phyloP scores from a whole-genome alignment of 2,329 filamentous ascomycete species.

The Ophiostoma novo-ulmi region DNA sequence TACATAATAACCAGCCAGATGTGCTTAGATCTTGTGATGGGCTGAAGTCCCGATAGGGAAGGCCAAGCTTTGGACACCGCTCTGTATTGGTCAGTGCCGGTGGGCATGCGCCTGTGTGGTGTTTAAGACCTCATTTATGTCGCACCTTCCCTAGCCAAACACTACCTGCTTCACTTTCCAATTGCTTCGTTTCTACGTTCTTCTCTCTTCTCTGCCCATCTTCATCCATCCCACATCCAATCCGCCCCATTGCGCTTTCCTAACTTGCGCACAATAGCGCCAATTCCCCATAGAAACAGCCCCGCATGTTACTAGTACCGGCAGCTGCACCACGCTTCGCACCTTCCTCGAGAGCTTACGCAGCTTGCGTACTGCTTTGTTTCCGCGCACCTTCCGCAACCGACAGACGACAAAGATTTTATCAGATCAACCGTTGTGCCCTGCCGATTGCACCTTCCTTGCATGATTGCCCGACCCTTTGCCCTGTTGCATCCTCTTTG shows the following conservation, averaged over 20 bases:
- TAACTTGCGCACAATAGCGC: conserved; percentile 9
- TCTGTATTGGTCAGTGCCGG: neutral
- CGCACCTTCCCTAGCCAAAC: neutral
- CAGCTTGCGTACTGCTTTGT: neutral
- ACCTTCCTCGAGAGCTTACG: neutral
- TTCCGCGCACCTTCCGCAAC: neutral
- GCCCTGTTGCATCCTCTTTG: neutral
- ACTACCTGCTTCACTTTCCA: neutral
- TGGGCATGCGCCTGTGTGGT: too few species aligned
- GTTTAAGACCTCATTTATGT: too few species aligned
- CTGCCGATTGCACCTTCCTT: neutral
- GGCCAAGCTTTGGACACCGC: neutral
- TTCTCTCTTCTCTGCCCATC: neutral
- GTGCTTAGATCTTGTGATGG: neutral
- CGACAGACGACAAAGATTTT: neutral
- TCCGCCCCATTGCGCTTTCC: neutral
- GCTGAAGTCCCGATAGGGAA: neutral
- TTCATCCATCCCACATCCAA: neutral
- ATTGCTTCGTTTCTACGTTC: neutral
- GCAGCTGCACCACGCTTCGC: neutral
- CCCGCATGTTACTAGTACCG: conserved; percentile 6
- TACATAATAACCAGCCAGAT: neutral
- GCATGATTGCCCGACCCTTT: neutral
- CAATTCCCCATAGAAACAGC: conserved; percentile 2
- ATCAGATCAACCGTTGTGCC: neutral